These are phyloP conservation scores for Spathaspora girioi DNA, from an alignment of 805 yeast species.

Conservation along the genomic window DNA sequence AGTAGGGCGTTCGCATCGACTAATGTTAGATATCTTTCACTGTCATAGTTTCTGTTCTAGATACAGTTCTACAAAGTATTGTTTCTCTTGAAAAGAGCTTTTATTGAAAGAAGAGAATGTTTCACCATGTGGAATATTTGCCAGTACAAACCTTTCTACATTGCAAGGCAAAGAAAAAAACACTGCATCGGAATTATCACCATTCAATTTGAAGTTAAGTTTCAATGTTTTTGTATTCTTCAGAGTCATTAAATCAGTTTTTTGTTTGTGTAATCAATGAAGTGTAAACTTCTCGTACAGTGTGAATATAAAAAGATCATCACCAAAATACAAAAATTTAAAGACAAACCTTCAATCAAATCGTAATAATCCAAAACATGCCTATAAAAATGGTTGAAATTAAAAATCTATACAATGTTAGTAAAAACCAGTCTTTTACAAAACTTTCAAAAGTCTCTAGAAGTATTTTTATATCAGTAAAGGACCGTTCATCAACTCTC, in stretches of 20 bases:
- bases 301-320: conserved; percentile 45
- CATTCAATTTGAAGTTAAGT: too few relatives aligned
- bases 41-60: too few relatives aligned
- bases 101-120: too few relatives aligned
- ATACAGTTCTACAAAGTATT: too few relatives aligned
- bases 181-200: too few relatives aligned
- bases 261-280: conserved; percentile 35
- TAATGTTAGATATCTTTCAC: too few relatives aligned
- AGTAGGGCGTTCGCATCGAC: too few relatives aligned
- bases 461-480: conserved; percentile 24
- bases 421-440: too few relatives aligned
- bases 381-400: not conserved
- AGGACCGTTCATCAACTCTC: conserved; percentile 46
- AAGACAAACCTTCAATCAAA: not conserved
- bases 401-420: not conserved
- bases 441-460: not conserved
- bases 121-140: too few relatives aligned
- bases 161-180: too few relatives aligned
- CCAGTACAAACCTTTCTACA: too few relatives aligned
- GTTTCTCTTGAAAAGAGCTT: too few relatives aligned
- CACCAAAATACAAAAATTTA: conserved; percentile 24
- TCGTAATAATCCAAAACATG: not conserved
- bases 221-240: conserved; percentile 9
- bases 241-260: conserved; percentile 50
- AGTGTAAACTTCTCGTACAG: conserved; percentile 39